Base-by-base conservation (phyloP, 257 asterid genomes). In the Ophiorrhiza pumila region DNA sequence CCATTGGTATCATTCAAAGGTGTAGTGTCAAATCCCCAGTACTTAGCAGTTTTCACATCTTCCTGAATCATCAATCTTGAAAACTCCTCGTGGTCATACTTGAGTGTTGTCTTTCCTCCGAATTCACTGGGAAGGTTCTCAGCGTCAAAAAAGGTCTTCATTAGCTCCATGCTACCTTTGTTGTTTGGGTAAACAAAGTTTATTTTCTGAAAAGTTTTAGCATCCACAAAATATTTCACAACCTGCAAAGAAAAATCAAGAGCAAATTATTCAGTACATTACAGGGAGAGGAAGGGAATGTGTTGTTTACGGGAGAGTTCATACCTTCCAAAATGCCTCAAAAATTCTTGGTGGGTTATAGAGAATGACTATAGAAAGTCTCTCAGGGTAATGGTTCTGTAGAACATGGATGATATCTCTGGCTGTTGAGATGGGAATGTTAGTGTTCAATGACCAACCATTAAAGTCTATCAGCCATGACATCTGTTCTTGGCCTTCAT, bases 381-480 rank as follows among this genome's bases (percentile, higher is more conserved):
- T 85, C 83, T 93, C 94, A 0, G 96, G 96, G 55, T 91, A 93
- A 80, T 91, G 98, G 71, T 85, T 93, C 86, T 93, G 97, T 46
- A 93, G 46, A 76, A 89, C 71, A 80, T 85, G 45, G 71, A 80
- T 88, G 74, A 86, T 91, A 22, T 91, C 96, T 39, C 96, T 77
- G 32, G 92, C 71, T 27, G 96, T 87, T 67, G 85, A 88, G 20
- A 89, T 82, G 67, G 98, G 78, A 68, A 88, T 57, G 15, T 83
- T 79, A 42, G 90, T 88, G 73, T 80, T 93, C 25, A 93, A 31
- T 4, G 98, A 86, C 97, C 93, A 93, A 1, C 94, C 97, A 7
- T 67, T 91, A 91, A 89, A 91, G 84, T 93, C 98, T 55, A 93
- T 85, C 66, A 93, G 87, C 98, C 98, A 93, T 2, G 96, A 81